These are phyloP conservation scores for Arabidopsis suecica DNA, from an alignment of 345 rosid species.

Conservation along the genomic window DNA sequence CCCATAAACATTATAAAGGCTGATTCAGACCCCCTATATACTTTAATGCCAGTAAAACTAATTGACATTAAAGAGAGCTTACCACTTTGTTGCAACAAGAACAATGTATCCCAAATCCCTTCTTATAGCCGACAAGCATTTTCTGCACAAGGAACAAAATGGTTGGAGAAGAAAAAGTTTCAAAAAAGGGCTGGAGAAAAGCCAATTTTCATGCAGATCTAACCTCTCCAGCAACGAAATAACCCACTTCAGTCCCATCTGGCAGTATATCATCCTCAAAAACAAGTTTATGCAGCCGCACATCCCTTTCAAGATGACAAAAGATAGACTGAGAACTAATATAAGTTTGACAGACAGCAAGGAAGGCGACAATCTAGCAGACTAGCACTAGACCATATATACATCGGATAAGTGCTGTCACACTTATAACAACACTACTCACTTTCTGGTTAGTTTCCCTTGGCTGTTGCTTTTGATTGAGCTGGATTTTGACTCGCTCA, in stretches of 20 bases:
- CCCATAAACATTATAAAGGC: constrained; percentile 37
- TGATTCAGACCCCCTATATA: constrained; percentile 19
- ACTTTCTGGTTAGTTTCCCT: constrained; percentile 88
- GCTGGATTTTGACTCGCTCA: constrained; percentile 47
- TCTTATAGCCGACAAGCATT: constrained; percentile 81
- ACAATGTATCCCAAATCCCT: constrained; percentile 82
- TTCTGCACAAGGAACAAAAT: constrained; percentile 58
- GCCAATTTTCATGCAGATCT: constrained; percentile 9
- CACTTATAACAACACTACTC: constrained; percentile 28
- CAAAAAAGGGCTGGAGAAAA: neutral
- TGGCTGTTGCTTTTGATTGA: constrained; percentile 55
- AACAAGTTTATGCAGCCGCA: constrained; percentile 82
- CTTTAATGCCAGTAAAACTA: constrained; percentile 17
- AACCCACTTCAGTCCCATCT: constrained; percentile 91
- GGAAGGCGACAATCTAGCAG: constrained; percentile 9
- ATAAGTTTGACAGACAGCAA: constrained; percentile 6
- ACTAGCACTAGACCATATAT: neutral
- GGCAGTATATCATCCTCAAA: constrained; percentile 84
- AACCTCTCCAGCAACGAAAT: constrained; percentile 86
- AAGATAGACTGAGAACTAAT: constrained; percentile 28
- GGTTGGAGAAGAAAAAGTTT: constrained; percentile 37
- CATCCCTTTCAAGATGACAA: constrained; percentile 61
- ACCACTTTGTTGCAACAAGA: constrained; percentile 87
- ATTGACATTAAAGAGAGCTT: constrained; percentile 29
- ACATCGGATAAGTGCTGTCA: constrained; percentile 3